phyloP scores from a whole-genome alignment of 257 asterid genomes.

The Phtheirospermum japonicum region DNA sequence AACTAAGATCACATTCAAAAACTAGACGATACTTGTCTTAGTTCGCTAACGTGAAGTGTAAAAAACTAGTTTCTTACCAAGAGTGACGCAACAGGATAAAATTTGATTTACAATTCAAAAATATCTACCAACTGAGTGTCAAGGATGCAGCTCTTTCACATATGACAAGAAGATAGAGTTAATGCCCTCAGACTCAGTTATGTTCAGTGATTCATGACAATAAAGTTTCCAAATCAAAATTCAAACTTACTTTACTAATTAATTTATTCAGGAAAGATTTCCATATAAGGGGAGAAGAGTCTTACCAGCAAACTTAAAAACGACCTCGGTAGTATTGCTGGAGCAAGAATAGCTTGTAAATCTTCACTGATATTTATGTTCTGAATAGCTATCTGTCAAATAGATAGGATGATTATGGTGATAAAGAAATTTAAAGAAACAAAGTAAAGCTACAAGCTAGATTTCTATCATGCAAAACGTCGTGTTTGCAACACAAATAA shows the following conservation, averaged over 20 bases:
- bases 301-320: constrained; percentile 76
- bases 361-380: constrained; percentile 69
- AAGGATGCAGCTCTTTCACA: neutral
- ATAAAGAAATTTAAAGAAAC: neutral
- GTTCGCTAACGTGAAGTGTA: constrained; percentile 1
- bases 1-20: constrained; percentile 16
- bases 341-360: constrained; percentile 78
- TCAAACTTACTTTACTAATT: neutral
- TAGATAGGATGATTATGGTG: constrained; percentile 3
- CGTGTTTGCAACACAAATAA: neutral
- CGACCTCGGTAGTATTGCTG: constrained; percentile 79
- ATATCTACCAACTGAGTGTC: constrained; percentile 4
- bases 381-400: constrained; percentile 64
- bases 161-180: neutral
- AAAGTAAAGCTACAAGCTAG: neutral
- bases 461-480: neutral
- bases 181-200: neutral
- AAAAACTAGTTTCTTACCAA: neutral
- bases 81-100: neutral
- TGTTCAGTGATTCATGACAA: constrained; percentile 1
- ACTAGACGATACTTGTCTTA: constrained; percentile 4
- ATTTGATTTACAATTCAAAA: neutral
- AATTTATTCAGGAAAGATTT: neutral
- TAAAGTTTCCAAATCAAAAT: neutral
- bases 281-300: neutral